These are phyloP conservation scores for Eudorina sp. DNA, from an alignment of 139 green algal species.

Conservation along the genomic window DNA sequence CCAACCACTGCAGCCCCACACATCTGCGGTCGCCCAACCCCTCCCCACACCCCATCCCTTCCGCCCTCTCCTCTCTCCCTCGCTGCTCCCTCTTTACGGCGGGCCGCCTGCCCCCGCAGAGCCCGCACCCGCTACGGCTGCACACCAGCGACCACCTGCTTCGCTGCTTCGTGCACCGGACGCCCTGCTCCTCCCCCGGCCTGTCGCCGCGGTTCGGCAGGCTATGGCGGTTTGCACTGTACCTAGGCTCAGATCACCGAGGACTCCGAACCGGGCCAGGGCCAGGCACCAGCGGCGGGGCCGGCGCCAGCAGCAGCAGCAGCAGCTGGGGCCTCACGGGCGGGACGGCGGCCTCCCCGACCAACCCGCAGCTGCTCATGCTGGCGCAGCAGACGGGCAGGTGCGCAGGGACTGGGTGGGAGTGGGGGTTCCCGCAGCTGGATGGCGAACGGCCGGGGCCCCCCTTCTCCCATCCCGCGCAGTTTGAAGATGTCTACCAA, in stretches of 20 bases:
- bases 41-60: no score
- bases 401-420: conserved; percentile 1
- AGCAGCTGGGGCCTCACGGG: background rate
- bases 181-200: background rate
- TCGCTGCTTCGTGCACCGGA: conserved; percentile 33
- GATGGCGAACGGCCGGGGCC: background rate
- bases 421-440: no score
- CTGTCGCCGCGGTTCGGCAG: conserved; percentile 24
- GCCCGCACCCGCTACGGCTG: conserved; percentile 4
- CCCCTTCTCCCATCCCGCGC: no score
- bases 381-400: conserved; percentile 33
- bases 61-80: background rate
- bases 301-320: background rate
- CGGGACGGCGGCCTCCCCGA: background rate
- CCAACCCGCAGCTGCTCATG: conserved; percentile 26
- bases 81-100: no score
- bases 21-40: no score
- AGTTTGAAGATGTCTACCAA: no score
- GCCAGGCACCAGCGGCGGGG: background rate
- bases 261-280: background rate
- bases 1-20: no score
- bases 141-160: conserved; percentile 21
- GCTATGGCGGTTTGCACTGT: conserved; percentile 23
- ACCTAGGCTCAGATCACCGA: conserved; percentile 12
- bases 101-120: conserved; percentile 1